Percentiles rank a stretch among this genome's conserved stretches.
Conservation (phyloP, 345 rosid species). For the Gossypium thurberi region DNA sequence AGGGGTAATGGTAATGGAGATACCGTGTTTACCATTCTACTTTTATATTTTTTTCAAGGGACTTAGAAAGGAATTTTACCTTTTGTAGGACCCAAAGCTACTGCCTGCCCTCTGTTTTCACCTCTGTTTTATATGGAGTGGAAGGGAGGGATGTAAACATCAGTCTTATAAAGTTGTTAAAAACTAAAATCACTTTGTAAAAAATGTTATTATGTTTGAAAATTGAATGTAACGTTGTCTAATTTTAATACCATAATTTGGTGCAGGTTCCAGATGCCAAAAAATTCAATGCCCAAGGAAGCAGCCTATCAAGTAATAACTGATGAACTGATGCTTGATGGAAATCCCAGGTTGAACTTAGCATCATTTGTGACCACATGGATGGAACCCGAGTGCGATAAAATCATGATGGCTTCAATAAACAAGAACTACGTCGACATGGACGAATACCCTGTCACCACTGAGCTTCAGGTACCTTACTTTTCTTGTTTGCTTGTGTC, state of each 20-base stretch:
- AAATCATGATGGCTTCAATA: slow-evolving; percentile 56
- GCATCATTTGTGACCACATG: slow-evolving; percentile 82
- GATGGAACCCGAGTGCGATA: slow-evolving; percentile 87
- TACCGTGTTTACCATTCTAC: too few relatives aligned
- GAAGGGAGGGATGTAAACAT: too few relatives aligned
- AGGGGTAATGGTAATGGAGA: too few relatives aligned
- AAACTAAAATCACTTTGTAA: neutral
- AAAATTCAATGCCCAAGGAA: slow-evolving; percentile 59
- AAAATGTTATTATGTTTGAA: neutral
- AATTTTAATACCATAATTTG: neutral
- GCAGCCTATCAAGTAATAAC: slow-evolving; percentile 71
- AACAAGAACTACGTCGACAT: slow-evolving; percentile 79
- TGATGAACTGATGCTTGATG: slow-evolving; percentile 79
- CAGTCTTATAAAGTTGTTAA: neutral
- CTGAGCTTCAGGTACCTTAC: slow-evolving; percentile 59
- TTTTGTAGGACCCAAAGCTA: too few relatives aligned
- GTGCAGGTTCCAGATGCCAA: slow-evolving; percentile 57
- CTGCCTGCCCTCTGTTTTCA: neutral
- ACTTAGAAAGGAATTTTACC: too few relatives aligned
- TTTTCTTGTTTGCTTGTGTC: neutral
- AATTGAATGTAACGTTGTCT: too few relatives aligned
- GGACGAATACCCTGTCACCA: slow-evolving; percentile 82
- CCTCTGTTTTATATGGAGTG: neutral
- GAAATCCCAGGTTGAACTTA: slow-evolving; percentile 68
- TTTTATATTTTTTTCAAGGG: too few relatives aligned